Evolutionary conservation across 2,329 filamentous ascomycete genomes (phyloP), one percentile per base, ranked within the genome.

Genomic region (Leptographium procerum): DNA sequence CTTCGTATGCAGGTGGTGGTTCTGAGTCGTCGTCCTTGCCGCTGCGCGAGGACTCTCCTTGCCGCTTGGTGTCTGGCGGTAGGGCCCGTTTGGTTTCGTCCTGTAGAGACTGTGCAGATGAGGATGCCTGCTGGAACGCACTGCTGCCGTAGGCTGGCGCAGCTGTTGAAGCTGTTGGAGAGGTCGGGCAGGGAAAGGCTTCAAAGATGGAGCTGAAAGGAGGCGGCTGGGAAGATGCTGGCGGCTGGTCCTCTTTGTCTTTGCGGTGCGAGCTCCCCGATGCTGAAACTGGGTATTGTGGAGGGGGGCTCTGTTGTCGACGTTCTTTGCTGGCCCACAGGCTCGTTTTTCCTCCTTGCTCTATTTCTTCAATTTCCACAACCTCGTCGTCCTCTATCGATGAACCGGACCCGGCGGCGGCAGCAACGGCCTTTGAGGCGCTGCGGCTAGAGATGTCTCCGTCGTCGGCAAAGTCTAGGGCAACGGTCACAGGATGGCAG

Each of bases 1-100:
- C 92, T 65, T 89, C 91, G 73, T 99, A 99, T 59, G 94, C 92
- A 60, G 94, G 94, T 61, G 94, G 94, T 60, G 92, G 92, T 76
- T 97, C 94, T 73, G 84, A 82, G 75, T 97, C 92, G 70, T 86
- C 82, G 70, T 81, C 83, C 71, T 94, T 94, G 63, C 55, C 40
- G 24, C 68, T 67, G 66, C 83, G 84, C 60, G 85, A 85, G 43
- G 85, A 82, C 36, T 66, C 63, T 66, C 64, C 64, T 50, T 87
- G 24, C 24, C 36, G 53, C 34, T 55, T 55, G 28, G 53, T 45
- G 36, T 55, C 53, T 24, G 36, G 34, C 14, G 53, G 36, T 7
- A 47, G 53, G 1, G 36, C 53, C 13, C 29, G 53, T 19, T 55
- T 55, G 68, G 89, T 92, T 69, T 95, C 89, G 65, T 83, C 77